A percentile compares a stretch with the other conserved stretches of the same genome.
Evolutionary conservation across 179 eudicot species (phyloP).

Genomic region (Sideroxylon spinosum): DNA sequence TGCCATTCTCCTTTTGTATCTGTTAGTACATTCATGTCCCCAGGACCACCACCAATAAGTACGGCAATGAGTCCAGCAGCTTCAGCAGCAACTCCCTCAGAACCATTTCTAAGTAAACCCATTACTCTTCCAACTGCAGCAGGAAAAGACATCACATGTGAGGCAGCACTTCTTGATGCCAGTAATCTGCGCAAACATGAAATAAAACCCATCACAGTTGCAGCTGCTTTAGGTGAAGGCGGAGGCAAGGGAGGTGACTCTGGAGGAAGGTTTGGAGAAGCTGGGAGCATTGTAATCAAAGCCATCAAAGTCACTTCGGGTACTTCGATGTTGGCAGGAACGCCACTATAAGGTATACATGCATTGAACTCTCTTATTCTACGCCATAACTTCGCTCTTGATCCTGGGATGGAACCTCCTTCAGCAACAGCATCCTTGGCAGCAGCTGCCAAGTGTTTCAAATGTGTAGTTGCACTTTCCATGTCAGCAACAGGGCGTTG

Average conservation of each 20-base stretch:
- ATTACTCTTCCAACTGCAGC: conserved; percentile 99
- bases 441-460: conserved; percentile 91
- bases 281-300: conserved; percentile 91
- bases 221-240: conserved; percentile 99
- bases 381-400: conserved; percentile 97
- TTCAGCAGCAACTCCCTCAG: conserved; percentile 96
- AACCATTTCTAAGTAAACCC: conserved; percentile 98
- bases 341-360: conserved; percentile 81
- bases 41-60: conserved; percentile 98
- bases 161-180: conserved; percentile 91
- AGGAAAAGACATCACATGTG: conserved; percentile 96
- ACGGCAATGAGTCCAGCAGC: conserved; percentile 87
- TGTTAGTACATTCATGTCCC: conserved; percentile 56
- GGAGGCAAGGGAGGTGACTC: conserved; percentile 93
- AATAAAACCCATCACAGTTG: conserved; percentile 88
- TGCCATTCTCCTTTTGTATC: conserved; percentile 93
- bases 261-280: conserved; percentile 91
- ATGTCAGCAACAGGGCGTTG: conserved; percentile 52
- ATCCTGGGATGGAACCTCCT: conserved; percentile 96
- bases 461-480: conserved; percentile 77
- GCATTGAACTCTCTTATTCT: conserved; percentile 98
- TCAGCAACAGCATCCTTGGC: conserved; percentile 99
- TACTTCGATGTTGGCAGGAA: conserved; percentile 79
- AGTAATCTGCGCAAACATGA: conserved; percentile 83
- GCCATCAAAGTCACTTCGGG: conserved; percentile 99